A percentile compares a stretch with the other conserved stretches of the same genome.
Evolutionary conservation across 2,329 filamentous ascomycete genomes (phyloP).

Genomic region (Plenodomus biglobosus): DNA sequence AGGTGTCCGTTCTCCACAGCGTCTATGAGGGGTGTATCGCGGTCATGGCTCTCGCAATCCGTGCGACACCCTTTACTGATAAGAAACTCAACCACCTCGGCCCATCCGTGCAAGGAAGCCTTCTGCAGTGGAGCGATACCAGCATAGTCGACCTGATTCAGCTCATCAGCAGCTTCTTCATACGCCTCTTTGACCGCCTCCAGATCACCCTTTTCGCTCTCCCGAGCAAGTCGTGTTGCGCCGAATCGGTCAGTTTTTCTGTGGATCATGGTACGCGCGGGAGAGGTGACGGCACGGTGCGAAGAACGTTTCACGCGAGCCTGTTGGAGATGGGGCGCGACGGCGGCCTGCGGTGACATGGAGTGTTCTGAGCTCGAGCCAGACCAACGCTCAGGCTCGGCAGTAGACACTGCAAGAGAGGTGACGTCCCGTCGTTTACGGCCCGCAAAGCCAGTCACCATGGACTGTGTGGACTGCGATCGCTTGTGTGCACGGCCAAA

Average conservation of each 20-base stretch:
- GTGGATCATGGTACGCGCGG: slow-evolving; percentile 64
- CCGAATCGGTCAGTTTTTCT: slow-evolving; percentile 91
- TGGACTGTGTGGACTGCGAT: slow-evolving; percentile 44
- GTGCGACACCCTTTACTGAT: slow-evolving; percentile 82
- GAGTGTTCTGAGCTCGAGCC: slow-evolving; percentile 43
- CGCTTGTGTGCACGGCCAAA: slow-evolving; percentile 42
- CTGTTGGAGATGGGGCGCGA: slow-evolving; percentile 43
- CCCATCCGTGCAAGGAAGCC: slow-evolving; percentile 82
- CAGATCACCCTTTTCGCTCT: slow-evolving; percentile 82
- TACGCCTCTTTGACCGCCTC: slow-evolving; percentile 75
- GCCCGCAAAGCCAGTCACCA: slow-evolving; percentile 28
- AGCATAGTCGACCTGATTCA: slow-evolving; percentile 89
- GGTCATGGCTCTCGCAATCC: slow-evolving; percentile 71
- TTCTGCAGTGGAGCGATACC: slow-evolving; percentile 97
- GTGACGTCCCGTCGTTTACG: slow-evolving; percentile 42
- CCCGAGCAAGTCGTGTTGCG: slow-evolving; percentile 84
- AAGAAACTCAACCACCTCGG: slow-evolving; percentile 83
- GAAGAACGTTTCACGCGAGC: slow-evolving; percentile 61
- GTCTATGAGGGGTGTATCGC: slow-evolving; percentile 92
- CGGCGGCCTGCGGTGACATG: slow-evolving; percentile 36
- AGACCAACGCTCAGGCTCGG: slow-evolving; percentile 37
- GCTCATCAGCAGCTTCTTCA: slow-evolving; percentile 77
- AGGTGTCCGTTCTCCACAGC: slow-evolving; percentile 94
- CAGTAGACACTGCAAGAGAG: slow-evolving; percentile 31
- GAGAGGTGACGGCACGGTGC: slow-evolving; percentile 59